Evolutionary conservation across 1,139 yeast species (phyloP), one percentile per base, ranked within the genome.

Genomic region (Yamadazyma songkhlaensis): DNA sequence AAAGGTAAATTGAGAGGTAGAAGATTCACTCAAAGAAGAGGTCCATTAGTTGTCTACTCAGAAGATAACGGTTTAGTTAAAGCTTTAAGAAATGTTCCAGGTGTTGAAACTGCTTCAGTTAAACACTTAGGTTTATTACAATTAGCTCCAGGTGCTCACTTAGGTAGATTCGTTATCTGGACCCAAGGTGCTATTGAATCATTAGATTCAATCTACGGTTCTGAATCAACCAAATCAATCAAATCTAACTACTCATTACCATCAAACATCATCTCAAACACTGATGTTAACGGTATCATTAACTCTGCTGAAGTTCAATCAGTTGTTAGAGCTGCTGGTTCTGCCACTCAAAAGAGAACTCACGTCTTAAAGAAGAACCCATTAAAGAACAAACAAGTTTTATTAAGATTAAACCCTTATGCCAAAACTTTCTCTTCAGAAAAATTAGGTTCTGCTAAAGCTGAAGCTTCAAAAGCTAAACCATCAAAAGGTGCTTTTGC

Each of bases 91-190:
- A 94, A 92, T 87, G 78, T 92, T 57, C 98, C 99, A 74, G 99
- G 99, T 86, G 97, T 92, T 58, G 98, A 92, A 80, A 84, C 96
- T 64, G 82, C 92, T 62, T 79, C 84, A 69, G 98, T 92, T 61
- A 78, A 85, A 67, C 80, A 92, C 67, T 83, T 92, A 67, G 94
- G 94, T 78, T 81, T 94, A 66, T 86, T 94, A 72, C 97, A 92
- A 81, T 86, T 92, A 67, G 99, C 99, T 60, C 99, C 99, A 74
- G 99, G 99, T 85, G 95, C 97, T 67, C 98, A 92, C 83, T 81
- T 92, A 65, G 98, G 98, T 79, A 90, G 98, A 83, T 92, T 92
- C 68, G 85, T 94, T 67, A 87, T 92, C 88, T 92, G 98, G 98
- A 90, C 98, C 66, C 96, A 89, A 79, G 78, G 89, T 70, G 99